These are phyloP conservation scores for Striga asiatica DNA, from an alignment of 257 asterid species.

Conservation along the genomic window DNA sequence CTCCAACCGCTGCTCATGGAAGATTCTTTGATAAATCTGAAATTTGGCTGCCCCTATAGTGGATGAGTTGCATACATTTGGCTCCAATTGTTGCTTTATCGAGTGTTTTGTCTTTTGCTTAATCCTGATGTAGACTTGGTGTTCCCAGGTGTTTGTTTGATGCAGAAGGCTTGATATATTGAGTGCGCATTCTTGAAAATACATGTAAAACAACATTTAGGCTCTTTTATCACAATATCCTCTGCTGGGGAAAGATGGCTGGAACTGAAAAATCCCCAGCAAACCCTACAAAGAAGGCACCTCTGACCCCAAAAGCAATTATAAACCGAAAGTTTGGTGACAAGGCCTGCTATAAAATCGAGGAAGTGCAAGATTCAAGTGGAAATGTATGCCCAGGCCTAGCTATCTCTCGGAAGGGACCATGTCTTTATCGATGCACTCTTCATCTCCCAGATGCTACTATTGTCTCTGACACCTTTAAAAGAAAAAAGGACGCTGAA, in stretches of 20 bases:
- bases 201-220: slow-evolving; percentile 2
- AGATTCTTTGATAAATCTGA: no score
- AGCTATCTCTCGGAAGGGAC: slow-evolving; percentile 52
- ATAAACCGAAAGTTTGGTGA: slow-evolving; percentile 66
- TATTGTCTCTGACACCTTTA: slow-evolving; percentile 53
- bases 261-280: slow-evolving; percentile 28
- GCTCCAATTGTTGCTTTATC: no score
- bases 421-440: slow-evolving; percentile 61
- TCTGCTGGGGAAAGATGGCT: slow-evolving; percentile 20
- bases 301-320: slow-evolving; percentile 73
- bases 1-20: no score
- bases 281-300: slow-evolving; percentile 34
- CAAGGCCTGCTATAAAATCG: slow-evolving; percentile 60
- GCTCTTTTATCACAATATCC: neutral
- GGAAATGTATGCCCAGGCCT: slow-evolving; percentile 63
- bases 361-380: slow-evolving; percentile 53
- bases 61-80: no score
- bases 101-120: neutral
- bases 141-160: neutral
- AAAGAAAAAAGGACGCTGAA: slow-evolving; percentile 80
- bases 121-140: neutral
- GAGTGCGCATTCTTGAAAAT: slow-evolving; percentile 1
- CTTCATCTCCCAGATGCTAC: slow-evolving; percentile 65
- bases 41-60: no score
- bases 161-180: neutral